Evolutionary conservation across 2,329 filamentous ascomycete genomes (phyloP).

Genomic region (Cryphonectria naterciae): DNA sequence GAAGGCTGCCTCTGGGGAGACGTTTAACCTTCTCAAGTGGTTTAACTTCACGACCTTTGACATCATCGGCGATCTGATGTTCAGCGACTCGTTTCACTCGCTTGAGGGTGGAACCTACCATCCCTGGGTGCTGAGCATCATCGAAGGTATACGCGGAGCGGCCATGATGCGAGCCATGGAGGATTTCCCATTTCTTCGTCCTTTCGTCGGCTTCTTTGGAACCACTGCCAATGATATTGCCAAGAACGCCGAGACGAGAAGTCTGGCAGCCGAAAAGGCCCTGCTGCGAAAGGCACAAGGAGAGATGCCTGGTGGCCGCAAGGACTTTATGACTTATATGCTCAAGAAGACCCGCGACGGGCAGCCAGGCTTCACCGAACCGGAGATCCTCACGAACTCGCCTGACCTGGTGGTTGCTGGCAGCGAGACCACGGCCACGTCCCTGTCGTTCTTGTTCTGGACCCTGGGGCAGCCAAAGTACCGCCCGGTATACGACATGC

Average conservation of each 20-base stretch:
- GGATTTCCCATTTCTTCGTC: conserved; percentile 1
- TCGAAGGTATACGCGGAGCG: conserved; percentile 12
- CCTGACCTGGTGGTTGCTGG: conserved; percentile 44
- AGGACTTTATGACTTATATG: conserved; percentile 32
- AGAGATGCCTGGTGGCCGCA: conserved; percentile 17
- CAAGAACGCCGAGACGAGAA: conserved; percentile 14
- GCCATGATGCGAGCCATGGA: background rate
- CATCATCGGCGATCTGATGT: conserved; percentile 31
- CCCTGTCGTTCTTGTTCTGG: conserved; percentile 38
- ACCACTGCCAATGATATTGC: conserved; percentile 3
- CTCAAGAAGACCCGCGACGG: conserved; percentile 23
- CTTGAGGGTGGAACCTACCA: conserved; percentile 27
- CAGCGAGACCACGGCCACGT: conserved; percentile 53
- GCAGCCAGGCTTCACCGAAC: conserved; percentile 10
- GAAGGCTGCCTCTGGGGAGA: conserved; percentile 16
- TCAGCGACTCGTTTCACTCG: conserved; percentile 31
- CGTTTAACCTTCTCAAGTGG: conserved; percentile 18
- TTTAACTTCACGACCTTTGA: conserved; percentile 33
- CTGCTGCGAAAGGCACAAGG: conserved; percentile 16
- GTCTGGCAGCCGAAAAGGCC: conserved; percentile 14
- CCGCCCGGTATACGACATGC: conserved; percentile 31
- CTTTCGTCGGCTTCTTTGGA: background rate
- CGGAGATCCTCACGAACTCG: conserved; percentile 24
- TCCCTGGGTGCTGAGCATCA: conserved; percentile 30
- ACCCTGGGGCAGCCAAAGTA: conserved; percentile 34